Percentiles rank a stretch among this genome's conserved stretches.
phyloP scores from a whole-genome alignment of 306 rosid species.

The Geum urbanum region DNA sequence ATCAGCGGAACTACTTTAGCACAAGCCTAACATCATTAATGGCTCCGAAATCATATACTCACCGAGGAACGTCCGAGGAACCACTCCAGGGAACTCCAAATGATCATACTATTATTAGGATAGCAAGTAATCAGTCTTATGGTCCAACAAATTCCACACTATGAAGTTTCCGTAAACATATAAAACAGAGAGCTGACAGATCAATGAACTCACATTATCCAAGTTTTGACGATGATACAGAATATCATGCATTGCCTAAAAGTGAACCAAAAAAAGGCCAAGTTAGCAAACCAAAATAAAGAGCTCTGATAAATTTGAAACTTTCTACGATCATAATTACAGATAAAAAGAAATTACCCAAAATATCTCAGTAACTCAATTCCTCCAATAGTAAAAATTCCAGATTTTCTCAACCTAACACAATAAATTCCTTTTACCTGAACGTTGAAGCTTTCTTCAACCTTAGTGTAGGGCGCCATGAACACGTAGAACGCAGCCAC shows the following conservation, averaged over 20 bases:
- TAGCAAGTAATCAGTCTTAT: conserved; percentile 14
- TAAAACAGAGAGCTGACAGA: no score
- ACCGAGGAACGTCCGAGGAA: conserved; percentile 89
- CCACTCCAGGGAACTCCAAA: conserved; percentile 88
- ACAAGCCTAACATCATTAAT: not conserved
- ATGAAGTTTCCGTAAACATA: conserved; percentile 8
- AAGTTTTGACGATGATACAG: conserved; percentile 60
- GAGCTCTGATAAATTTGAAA: not conserved
- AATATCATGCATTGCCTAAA: conserved; percentile 87
- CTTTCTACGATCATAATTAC: not conserved
- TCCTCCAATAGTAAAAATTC: not conserved
- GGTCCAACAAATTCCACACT: conserved; percentile 7
- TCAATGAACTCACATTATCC: conserved; percentile 52
- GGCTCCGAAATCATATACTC: conserved; percentile 11
- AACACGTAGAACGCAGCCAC: conserved; percentile 58
- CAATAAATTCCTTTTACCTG: conserved; percentile 40
- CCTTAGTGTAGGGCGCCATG: conserved; percentile 80
- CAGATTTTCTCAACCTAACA: not conserved
- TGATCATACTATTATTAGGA: conserved; percentile 76
- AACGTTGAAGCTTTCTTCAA: conserved; percentile 91
- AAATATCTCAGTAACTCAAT: conserved; percentile 1
- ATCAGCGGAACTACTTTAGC: not conserved
- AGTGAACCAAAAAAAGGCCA: not conserved
- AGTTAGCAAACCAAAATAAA: conserved; percentile 12
- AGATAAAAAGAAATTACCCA: not conserved